Base-by-base conservation (phyloP, 192 early-diverging fungal genomes). In the Backusella tuberculispora region DNA sequence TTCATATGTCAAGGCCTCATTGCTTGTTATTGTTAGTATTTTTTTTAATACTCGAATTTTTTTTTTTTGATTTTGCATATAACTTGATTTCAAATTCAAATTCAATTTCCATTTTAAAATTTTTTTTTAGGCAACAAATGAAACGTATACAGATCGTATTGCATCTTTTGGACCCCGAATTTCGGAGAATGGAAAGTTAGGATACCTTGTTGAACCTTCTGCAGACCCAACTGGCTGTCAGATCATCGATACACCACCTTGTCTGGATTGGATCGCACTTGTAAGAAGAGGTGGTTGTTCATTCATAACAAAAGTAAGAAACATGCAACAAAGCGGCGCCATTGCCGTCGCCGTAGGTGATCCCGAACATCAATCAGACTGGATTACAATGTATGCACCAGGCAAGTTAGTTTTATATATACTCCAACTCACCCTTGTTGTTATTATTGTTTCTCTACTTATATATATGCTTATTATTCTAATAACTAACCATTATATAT, bases 281-380 rank as follows among this genome's bases (percentile, higher is more conserved):
- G 91, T 98, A 3, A 88, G 93, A 76, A 89, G 97, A 63, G 97
- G 97, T 69, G 84, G 86, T 8, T 99, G 97, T 80, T 85, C 92
- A 0, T 98, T 99, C 78, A 85, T 92, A 34, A 91, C 94, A 9
- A 99, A 99, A 78, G 90, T 99, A 6, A 85, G 94, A 44, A 91
- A 92, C 53, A 96, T 98, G 95, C 96, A 99, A 85, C 78, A 76
- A 6, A 88, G 89, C 41, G 96, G 96, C 42, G 95, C 94, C 6
- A 85, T 85, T 19, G 95, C 92, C 0, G 95, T 98, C 21, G 84
- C 97, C 24, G 95, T 99, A 14, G 96, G 96, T 29, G 95, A 98
- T 76, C 83, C 85, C n/a, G 85, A 88, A 71, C 84, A 85, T 40
- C 71, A 73, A 29, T 86, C 87, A 47, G 82, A 88, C 66, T 88